Percentiles rank a stretch among this genome's conserved stretches.
Evolutionary conservation across 306 rosid species (phyloP).

Genomic region (Heteromeles arbutifolia): DNA sequence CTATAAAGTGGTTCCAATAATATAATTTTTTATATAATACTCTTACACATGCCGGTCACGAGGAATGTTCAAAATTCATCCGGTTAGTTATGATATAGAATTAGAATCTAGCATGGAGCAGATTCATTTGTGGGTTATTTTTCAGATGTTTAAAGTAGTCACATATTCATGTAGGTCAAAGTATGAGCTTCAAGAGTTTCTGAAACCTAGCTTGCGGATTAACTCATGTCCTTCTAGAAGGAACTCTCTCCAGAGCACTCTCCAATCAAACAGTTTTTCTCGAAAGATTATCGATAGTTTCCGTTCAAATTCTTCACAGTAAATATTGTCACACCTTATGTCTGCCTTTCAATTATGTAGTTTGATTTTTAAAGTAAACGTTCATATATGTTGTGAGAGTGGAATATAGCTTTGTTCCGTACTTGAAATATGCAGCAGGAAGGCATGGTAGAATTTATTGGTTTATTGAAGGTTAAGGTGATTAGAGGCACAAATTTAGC

Average conservation of each 20-base stretch:
- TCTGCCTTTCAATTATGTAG: conserved; percentile 17
- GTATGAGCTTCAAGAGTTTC: conserved; percentile 82
- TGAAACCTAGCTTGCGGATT: conserved; percentile 96
- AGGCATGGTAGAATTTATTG: conserved; percentile 91
- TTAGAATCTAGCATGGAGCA: background rate
- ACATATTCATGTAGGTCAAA: conserved; percentile 54
- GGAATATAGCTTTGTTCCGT: conserved; percentile 13
- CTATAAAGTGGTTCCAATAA: no score
- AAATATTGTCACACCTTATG: conserved; percentile 17
- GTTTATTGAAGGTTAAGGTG: conserved; percentile 88
- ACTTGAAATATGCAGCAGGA: conserved; percentile 51
- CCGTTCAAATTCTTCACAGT: conserved; percentile 51
- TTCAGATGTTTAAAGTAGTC: conserved; percentile 8
- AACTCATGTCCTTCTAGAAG: conserved; percentile 41
- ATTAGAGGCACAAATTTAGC: conserved; percentile 84
- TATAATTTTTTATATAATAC: no score
- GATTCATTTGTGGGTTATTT: conserved; percentile 7
- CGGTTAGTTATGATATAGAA: conserved; percentile 47
- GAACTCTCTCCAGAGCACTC: conserved; percentile 26
- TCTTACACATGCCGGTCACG: conserved; percentile 71
- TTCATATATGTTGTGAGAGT: background rate
- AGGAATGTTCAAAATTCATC: conserved; percentile 65
- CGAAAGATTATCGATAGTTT: conserved; percentile 48
- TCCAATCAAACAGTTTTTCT: conserved; percentile 40
- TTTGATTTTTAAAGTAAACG: conserved; percentile 2